Conservation (phyloP, 2,329 filamentous ascomycete genomes). For the Talaromyces albobiverticillius region DNA sequence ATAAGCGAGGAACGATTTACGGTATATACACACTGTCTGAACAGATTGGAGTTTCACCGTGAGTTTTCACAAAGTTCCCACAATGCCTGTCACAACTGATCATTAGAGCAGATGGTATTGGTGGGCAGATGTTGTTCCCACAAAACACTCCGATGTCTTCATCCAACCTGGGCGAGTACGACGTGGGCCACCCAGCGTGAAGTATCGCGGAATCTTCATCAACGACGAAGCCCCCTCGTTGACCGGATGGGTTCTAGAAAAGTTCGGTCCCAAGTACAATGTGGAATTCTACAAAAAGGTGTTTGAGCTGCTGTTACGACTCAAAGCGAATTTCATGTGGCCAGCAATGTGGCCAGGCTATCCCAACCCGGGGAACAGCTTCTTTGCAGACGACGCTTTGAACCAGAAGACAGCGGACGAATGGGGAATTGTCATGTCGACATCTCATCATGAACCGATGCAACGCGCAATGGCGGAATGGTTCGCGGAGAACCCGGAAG, state of each 20-base stretch:
- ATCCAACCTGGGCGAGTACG: conserved; percentile 39
- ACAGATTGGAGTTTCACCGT: conserved; percentile 68
- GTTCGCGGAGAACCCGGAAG: conserved; percentile 48
- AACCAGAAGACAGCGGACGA: conserved; percentile 69
- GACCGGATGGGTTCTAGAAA: conserved; percentile 63
- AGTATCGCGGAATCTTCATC: conserved; percentile 68
- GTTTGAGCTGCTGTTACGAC: conserved; percentile 67
- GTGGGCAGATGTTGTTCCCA: conserved; percentile 62
- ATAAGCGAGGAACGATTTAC: conserved; percentile 66
- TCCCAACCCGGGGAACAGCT: conserved; percentile 54
- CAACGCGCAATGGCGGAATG: conserved; percentile 42
- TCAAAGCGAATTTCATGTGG: conserved; percentile 74
- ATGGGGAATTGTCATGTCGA: conserved; percentile 71
- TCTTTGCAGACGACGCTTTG: conserved; percentile 66
- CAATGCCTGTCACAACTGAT: neutral
- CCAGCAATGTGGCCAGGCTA: conserved; percentile 59
- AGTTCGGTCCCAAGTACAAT: conserved; percentile 47
- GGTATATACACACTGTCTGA: conserved; percentile 70
- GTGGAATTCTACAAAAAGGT: conserved; percentile 66
- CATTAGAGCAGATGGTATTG: conserved; percentile 54
- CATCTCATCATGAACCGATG: conserved; percentile 72
- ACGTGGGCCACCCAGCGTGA: conserved; percentile 57
- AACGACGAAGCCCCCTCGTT: conserved; percentile 68
- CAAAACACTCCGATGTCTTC: conserved; percentile 54
- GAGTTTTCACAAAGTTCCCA: neutral